A percentile compares a stretch with the other conserved stretches of the same genome.
phyloP scores from a whole-genome alignment of 1,284 basidiomycete species.

The Rhodotorula sp. region DNA sequence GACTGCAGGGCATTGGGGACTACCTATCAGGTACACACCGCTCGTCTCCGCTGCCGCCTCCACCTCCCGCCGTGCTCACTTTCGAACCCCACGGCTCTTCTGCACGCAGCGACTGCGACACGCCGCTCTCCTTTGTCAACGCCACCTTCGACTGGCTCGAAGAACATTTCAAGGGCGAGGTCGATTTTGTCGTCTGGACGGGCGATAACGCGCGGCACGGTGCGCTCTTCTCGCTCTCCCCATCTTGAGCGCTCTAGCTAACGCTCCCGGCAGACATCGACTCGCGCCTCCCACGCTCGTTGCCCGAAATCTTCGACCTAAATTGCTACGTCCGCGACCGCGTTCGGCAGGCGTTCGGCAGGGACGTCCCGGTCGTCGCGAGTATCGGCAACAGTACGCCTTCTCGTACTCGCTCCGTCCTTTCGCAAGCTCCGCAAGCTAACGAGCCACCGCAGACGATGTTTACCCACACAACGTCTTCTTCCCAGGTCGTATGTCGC shows the following conservation, averaged over 20 bases:
- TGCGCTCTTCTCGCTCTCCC: slow-evolving; percentile 48
- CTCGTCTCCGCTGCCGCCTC: not conserved
- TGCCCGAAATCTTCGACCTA: slow-evolving; percentile 74
- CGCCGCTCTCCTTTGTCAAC: slow-evolving; percentile 75
- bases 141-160: slow-evolving; percentile 78
- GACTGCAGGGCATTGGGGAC: slow-evolving; percentile 33
- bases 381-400: slow-evolving; percentile 65
- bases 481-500: slow-evolving; percentile 22
- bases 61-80: not conserved
- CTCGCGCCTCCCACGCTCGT: slow-evolving; percentile 72
- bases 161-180: slow-evolving; percentile 73
- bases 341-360: slow-evolving; percentile 70
- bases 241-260: no score
- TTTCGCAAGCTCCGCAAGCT: not conserved
- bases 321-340: slow-evolving; percentile 69
- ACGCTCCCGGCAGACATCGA: slow-evolving; percentile 65
- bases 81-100: not conserved
- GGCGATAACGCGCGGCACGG: slow-evolving; percentile 79
- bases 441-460: not conserved
- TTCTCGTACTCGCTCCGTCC: slow-evolving; percentile 13
- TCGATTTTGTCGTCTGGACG: slow-evolving; percentile 93
- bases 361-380: slow-evolving; percentile 78
- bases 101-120: slow-evolving; percentile 73
- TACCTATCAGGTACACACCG: slow-evolving; percentile 10
- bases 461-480: slow-evolving; percentile 51